Base-by-base conservation (phyloP, 495 filamentous ascomycete genomes). In the Collariella sp. region DNA sequence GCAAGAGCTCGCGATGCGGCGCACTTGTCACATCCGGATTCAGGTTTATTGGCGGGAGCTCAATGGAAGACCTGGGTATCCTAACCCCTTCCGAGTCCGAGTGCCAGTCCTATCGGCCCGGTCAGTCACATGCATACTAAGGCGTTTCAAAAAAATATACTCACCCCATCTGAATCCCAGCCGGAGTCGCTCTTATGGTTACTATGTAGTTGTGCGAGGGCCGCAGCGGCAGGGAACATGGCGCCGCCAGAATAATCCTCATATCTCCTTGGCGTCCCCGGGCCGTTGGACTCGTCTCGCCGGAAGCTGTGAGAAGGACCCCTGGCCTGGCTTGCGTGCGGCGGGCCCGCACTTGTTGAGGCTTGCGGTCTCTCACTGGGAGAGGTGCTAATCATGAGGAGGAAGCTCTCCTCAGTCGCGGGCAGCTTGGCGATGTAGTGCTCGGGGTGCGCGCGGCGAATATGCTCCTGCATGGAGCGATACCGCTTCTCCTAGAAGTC, bases 401-500 rank as follows among this genome's bases (percentile, higher is more conserved):
- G 76, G 74, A 98, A 96, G 84, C 90, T 96, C 76, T 97, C 93
- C 67, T 96, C 91, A 61, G 93, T 98, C 42, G 93, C 93, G 67
- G 93, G 93, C 63, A 98, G 88, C 83, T 97, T 98, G 56, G 93
- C 83, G 60, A 98, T 96, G 72, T 96, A 98, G 72, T 96, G 84
- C 65, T 94, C 91, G 50, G 93, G 94, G 72, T 98, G 93, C 66
- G 93, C 93, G 69, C 93, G 83, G 61, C 93, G 88, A 61, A 98
- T 97, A 65, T 98, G 93, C 79, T 98, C 93, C 75, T 96, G 94
- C 87, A 98, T 98, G 47, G 91, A 96, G 66, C 93, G 91, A 77
- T 89, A 98, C 63, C 90, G 85, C 72, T 96, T 95, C 75, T 96
- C 90, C 89, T 96, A 71, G 41, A 56, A 33, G 46, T 47, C 23